Base-by-base conservation (phyloP, 1,284 basidiomycete species). In the Peniophora sp. region DNA sequence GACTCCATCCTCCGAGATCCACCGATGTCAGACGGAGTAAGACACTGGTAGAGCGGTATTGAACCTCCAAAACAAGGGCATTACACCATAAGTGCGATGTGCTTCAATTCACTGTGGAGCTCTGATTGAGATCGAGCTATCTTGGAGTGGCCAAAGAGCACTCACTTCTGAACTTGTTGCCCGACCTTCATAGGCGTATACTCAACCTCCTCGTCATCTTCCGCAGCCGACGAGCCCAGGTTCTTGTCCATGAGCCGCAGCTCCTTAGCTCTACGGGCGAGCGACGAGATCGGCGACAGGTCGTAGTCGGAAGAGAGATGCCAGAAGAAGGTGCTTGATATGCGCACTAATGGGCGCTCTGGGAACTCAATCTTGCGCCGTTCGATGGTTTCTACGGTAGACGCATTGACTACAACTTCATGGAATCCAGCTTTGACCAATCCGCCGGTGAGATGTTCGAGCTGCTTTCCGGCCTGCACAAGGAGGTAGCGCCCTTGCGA, bases 241-340 rank as follows among this genome's bases (percentile, higher is more conserved):
- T 70, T 68, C 34, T 67, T 56, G 9, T 70, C 60, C 24, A 68
- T 62, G 1, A 67, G 64, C 17, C 70, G 61, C n/a, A 81, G 51
- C 12, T 61, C 57, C 32, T 65, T 64, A 2, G 78, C 75, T 24
- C 71, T 74, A 6, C 68, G 66, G 11, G 65, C 61, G n/a, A 93
- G 69, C 0, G 65, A 60, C 1, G 79, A 73, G 14, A 92, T 78
- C 2, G 89, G 81, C 1, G 64, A 70, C 17, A 94, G 74, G 50
- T 85, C 78, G 56, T 79, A 85, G 64, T 95, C 92, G 2, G 89
- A 91, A 0, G 86, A 91, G 32, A 96, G 75, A 61, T 94, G 92
- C 85, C 87, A 94, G 73, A 96, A 96, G 72, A 95, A 94, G 0
- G 92, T 96, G 1, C 90, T 93, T 3, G 92, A 95, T 56, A 97